Conservation (phyloP, 495 filamentous ascomycete genomes). For the Neurospora sp. region DNA sequence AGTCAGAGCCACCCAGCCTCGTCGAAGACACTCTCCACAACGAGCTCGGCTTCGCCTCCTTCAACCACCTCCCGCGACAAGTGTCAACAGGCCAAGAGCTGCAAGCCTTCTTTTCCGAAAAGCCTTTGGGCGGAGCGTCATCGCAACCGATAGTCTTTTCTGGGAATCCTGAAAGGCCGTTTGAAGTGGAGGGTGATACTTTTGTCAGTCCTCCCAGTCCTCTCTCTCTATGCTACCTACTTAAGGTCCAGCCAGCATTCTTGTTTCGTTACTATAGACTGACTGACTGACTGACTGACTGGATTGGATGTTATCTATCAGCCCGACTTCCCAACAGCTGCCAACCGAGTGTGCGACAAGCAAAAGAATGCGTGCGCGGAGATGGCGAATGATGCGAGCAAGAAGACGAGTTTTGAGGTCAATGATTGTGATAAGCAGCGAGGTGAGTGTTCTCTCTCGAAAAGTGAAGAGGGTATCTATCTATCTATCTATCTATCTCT, state of each 20-base stretch:
- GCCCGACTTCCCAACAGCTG: conserved; percentile 31
- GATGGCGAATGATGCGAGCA: conserved; percentile 16
- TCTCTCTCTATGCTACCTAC: too few relatives aligned
- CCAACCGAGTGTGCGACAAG: conserved; percentile 28
- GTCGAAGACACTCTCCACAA: conserved; percentile 4
- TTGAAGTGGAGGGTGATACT: conserved; percentile 35
- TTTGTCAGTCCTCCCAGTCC: conserved; percentile 22
- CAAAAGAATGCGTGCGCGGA: conserved; percentile 32
- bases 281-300: too few relatives aligned
- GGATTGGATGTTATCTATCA: conserved; percentile 2
- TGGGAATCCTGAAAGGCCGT: conserved; percentile 28
- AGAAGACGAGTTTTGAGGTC: conserved; percentile 16
- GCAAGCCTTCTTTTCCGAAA: conserved; percentile 12
- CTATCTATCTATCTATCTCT: too few relatives aligned
- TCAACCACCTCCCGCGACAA: conserved; percentile 12
- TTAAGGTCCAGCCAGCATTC: too few relatives aligned
- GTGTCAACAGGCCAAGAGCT: conserved; percentile 10
- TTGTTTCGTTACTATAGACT: too few relatives aligned
- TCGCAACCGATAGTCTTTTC: conserved; percentile 26
- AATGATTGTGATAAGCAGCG: conserved; percentile 29
- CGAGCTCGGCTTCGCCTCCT: conserved; percentile 13
- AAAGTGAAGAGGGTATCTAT: background rate
- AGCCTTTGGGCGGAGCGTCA: conserved; percentile 11
- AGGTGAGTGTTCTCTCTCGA: conserved; percentile 12
- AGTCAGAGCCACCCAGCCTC: conserved; percentile 2